These are phyloP conservation scores for Ceratobasidium sp. DNA, from an alignment of 1,284 basidiomycete genomes.

Conservation along the genomic window DNA sequence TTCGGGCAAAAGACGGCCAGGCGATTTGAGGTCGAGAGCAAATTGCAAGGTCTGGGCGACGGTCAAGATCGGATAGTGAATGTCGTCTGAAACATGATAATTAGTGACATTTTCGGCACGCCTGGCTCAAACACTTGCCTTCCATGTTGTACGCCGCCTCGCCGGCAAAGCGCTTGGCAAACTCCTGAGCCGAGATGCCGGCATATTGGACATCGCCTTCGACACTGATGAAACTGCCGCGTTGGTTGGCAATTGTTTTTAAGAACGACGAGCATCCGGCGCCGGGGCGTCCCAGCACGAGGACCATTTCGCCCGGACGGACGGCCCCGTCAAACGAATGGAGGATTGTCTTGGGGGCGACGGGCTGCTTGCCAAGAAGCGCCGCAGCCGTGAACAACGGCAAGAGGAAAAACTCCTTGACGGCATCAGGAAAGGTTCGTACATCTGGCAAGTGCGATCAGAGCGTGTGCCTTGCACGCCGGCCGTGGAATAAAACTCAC, in stretches of 20 bases:
- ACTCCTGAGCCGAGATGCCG: slow-evolving; percentile 64
- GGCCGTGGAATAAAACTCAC: slow-evolving; percentile 53
- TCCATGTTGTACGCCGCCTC: slow-evolving; percentile 66
- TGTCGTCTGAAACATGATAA: slow-evolving; percentile 58
- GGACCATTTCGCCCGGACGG: slow-evolving; percentile 66
- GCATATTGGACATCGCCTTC: slow-evolving; percentile 67
- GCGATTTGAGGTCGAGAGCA: slow-evolving; percentile 65
- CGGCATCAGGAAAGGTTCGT: slow-evolving; percentile 69
- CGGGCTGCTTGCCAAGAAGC: slow-evolving; percentile 22
- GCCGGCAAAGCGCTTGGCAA: slow-evolving; percentile 65
- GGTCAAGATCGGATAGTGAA: slow-evolving; percentile 71
- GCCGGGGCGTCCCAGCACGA: slow-evolving; percentile 67
- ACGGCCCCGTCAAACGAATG: slow-evolving; percentile 56
- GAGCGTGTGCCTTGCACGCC: slow-evolving; percentile 45
- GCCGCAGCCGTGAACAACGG: slow-evolving; percentile 59
- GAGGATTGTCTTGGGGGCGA: slow-evolving; percentile 51
- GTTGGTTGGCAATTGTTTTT: slow-evolving; percentile 67
- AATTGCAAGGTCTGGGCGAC: slow-evolving; percentile 68
- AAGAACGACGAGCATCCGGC: slow-evolving; percentile 68
- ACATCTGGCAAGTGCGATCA: slow-evolving; percentile 56
- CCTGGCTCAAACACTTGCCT: slow-evolving; percentile 47
- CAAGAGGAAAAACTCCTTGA: slow-evolving; percentile 68
- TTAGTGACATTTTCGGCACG: slow-evolving; percentile 47
- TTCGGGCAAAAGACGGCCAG: slow-evolving; percentile 62
- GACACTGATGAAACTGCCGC: slow-evolving; percentile 61